phyloP scores from a whole-genome alignment of 2,329 filamentous ascomycete genomes.

The Domatiomyces globalis region DNA sequence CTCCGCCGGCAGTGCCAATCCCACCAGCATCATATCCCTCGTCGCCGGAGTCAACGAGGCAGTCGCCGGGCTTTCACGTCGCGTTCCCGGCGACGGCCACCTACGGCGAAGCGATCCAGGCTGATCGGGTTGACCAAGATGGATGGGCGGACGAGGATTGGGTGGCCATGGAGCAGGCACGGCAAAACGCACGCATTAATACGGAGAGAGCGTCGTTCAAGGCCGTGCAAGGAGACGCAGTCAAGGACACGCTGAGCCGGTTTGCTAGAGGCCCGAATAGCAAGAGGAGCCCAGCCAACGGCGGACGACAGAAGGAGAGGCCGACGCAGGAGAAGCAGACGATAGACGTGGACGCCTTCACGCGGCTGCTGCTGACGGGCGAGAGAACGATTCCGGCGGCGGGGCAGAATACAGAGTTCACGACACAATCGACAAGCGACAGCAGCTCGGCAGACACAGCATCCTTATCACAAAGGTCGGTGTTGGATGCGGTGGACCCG shows the following conservation, averaged over 20 bases:
- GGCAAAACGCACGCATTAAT: constrained; percentile 18
- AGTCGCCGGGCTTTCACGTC: constrained; percentile 2
- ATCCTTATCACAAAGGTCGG: constrained; percentile 45
- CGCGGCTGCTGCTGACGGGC: constrained; percentile 60
- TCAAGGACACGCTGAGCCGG: constrained; percentile 14
- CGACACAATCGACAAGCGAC: constrained; percentile 20
- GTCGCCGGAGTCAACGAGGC: constrained; percentile 17
- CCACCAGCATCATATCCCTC: constrained; percentile 16
- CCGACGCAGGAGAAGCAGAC: constrained; percentile 25
- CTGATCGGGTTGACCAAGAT: constrained; percentile 28
- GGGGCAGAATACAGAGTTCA: constrained; percentile 12
- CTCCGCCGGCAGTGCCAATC: constrained; percentile 15
- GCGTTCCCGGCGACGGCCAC: constrained; percentile 9
- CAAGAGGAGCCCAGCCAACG: not conserved
- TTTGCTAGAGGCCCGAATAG: constrained; percentile 12
- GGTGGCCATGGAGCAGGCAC: constrained; percentile 17
- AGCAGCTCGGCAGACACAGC: constrained; percentile 43
- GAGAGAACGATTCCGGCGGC: constrained; percentile 31
- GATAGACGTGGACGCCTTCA: constrained; percentile 66
- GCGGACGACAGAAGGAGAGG: constrained; percentile 2
- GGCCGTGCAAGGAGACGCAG: constrained; percentile 6
- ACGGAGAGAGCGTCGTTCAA: constrained; percentile 7
- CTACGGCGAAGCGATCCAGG: constrained; percentile 19
- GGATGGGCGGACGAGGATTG: constrained; percentile 19
- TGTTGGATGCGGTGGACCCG: constrained; percentile 39